Evolutionary conservation across 129 eudicot genomes (phyloP), one percentile per base, ranked within the genome.

Genomic region (Cynara cardunculus): DNA sequence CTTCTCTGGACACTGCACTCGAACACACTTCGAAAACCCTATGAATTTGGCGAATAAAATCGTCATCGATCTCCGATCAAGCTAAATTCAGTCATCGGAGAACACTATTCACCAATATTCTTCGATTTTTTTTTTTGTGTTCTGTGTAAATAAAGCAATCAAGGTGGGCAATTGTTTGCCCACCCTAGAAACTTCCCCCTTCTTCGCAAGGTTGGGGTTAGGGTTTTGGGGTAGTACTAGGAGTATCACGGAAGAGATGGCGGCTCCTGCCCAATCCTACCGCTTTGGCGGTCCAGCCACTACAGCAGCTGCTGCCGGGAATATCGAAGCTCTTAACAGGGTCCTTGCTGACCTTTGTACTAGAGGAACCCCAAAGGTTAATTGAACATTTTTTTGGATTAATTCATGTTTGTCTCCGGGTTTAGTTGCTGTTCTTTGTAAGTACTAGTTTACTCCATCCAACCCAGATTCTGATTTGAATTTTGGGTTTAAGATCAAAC

Each of bases 351-450:
- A 92, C 80, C 91, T 95, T 7, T 92, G 94, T 81, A 86, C 87
- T 70, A 74, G 88, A 82, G 97, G 89, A 65, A 81, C 74, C 69
- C 97, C 97, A 2, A 90, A 92, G 96, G 99, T 95, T 32, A 13
- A 79, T 18, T 31, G 3, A 28, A 72, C 39, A 31, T 10, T 22
- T 46, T 78, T 39, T 21, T 78, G 19, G 64, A 39, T 37, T 69
- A 9, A 41, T 64, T 35, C 39, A 16, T 64, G 30, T 3, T 25
- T 25, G 37, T 73, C 21, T 73, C 13, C 46, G 9, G 66, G 53
- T 73, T 19, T 31, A n/a, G 16, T 31, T 76, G 70, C 21, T 75
- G 11, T 11, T 59, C 19, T 8, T 71, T 31, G n/a, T 59, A 7
- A 59, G 49, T 46, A 30, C 32, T 76, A 4, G 24, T 22, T 31